Evolutionary conservation across 2,329 filamentous ascomycete species (phyloP), one percentile per base, ranked within the genome.

Genomic region (Botryotinia globosa): DNA sequence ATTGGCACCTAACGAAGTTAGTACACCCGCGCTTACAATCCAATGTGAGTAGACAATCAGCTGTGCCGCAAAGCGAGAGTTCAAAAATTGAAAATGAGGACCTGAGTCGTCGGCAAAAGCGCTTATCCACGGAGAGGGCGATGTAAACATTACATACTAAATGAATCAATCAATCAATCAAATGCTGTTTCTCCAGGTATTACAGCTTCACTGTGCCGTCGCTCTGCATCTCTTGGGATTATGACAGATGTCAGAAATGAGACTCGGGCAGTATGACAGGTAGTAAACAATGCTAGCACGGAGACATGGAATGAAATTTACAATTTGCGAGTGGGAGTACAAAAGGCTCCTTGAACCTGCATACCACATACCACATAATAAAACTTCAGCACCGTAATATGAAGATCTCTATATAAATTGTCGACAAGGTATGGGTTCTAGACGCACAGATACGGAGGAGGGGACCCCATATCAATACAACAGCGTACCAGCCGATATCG

Each of bases 321-420:
- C 25, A 39, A 37, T 54, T 51, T 9, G 25, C 45, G 22, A 18
- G 22, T 5, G 59, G 45, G 45, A 39, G 45, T 29, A 66, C 44
- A n/a, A 37, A 29, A 54, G n/a, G 59, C 64, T 54, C 64, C 64
- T 51, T 54, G 39, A n/a, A n/a, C 64, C 9, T 66, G 64, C 64
- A 66, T 66, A 54, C 32, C 8, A 12, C 64, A 18, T 65, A 16
- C 22, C 32, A 20, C 45, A 51, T 34, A 39, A 66, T n/a, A 54
- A n/a, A 37, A n/a, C 64, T 66, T 51, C 45, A 51, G 14, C 22
- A 9, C 16, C 25, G 61, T 42, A 66, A 66, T 29, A 54, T 54
- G 64, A 51, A 34, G 64, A 66, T 66, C 64, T n/a, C 45, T 34
- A 51, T 51, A 51, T 62, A 61, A 34, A 34, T 61, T 8, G 10